A percentile compares a stretch with the other conserved stretches of the same genome.
These are phyloP conservation scores for Yamadazyma songkhlaensis DNA, from an alignment of 1,139 yeast species.

Conservation along the genomic window DNA sequence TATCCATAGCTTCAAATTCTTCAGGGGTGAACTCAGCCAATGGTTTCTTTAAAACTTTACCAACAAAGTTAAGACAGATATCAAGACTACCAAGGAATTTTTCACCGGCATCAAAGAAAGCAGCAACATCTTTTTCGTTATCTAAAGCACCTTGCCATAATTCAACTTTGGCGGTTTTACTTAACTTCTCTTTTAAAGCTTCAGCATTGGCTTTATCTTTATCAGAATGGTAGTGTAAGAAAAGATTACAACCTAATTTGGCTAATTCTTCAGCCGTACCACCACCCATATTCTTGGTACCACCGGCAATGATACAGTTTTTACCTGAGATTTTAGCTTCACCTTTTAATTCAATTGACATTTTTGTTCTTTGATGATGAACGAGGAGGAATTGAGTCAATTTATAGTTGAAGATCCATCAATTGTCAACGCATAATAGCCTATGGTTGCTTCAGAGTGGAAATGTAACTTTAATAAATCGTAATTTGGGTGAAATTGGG, in stretches of 20 bases:
- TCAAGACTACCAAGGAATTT: conserved; percentile 47
- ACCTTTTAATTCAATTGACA: conserved; percentile 12
- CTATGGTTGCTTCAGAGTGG: too few relatives aligned
- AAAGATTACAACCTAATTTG: conserved; percentile 51
- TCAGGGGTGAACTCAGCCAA: conserved; percentile 45
- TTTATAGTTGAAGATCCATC: background rate
- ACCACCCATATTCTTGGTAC: conserved; percentile 64
- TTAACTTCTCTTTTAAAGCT: conserved; percentile 36
- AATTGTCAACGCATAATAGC: too few relatives aligned
- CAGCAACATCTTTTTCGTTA: conserved; percentile 37
- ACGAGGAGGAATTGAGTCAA: background rate
- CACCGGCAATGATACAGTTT: conserved; percentile 60
- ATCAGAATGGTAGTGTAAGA: conserved; percentile 54
- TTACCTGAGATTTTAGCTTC: conserved; percentile 38
- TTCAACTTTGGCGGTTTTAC: conserved; percentile 35
- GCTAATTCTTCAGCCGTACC: conserved; percentile 59
- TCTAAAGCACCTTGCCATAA: conserved; percentile 46
- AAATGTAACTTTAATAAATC: too few relatives aligned
- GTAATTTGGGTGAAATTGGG: too few relatives aligned
- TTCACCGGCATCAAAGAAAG: conserved; percentile 47
- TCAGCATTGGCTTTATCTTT: conserved; percentile 35
- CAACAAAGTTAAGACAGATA: conserved; percentile 65
- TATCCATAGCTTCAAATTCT: conserved; percentile 55
- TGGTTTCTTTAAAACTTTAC: conserved; percentile 63
- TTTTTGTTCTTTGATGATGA: background rate